These are phyloP conservation scores for Chaetomium sp. DNA, from an alignment of 2,329 filamentous ascomycete species.

Conservation along the genomic window DNA sequence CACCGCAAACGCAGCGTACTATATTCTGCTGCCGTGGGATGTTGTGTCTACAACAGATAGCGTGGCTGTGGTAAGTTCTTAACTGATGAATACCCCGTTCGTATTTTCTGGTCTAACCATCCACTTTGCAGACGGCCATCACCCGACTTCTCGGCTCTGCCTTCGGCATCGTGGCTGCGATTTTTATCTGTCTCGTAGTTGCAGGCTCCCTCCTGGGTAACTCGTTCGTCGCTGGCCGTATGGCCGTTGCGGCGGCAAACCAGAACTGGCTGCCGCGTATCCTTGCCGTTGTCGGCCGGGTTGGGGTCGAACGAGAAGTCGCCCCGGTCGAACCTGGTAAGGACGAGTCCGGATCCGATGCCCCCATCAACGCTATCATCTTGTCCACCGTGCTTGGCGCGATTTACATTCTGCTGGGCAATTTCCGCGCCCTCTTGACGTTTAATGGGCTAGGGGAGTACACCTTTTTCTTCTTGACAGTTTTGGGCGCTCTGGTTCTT, in stretches of 20 bases:
- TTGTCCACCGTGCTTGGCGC: slow-evolving; percentile 44
- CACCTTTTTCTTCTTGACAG: slow-evolving; percentile 58
- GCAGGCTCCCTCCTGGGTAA: slow-evolving; percentile 57
- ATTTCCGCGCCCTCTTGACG: slow-evolving; percentile 54
- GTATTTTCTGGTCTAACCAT: background rate
- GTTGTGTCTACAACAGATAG: slow-evolving; percentile 53
- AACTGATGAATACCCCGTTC: background rate
- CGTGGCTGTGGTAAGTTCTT: slow-evolving; percentile 50
- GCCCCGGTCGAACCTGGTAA: background rate
- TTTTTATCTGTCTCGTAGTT: slow-evolving; percentile 54
- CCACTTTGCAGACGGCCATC: slow-evolving; percentile 42
- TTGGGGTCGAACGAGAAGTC: slow-evolving; percentile 27
- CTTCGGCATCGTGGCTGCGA: slow-evolving; percentile 48
- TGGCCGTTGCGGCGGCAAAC: slow-evolving; percentile 53
- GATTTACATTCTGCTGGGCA: slow-evolving; percentile 54
- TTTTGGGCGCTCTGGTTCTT: slow-evolving; percentile 51
- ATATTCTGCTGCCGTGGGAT: slow-evolving; percentile 55
- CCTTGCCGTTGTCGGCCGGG: slow-evolving; percentile 39
- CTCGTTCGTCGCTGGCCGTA: slow-evolving; percentile 55
- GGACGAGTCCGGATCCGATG: slow-evolving; percentile 35
- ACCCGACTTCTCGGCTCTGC: slow-evolving; percentile 47
- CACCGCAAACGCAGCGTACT: slow-evolving; percentile 55
- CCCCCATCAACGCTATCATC: slow-evolving; percentile 48
- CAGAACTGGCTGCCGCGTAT: slow-evolving; percentile 43
- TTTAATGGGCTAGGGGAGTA: slow-evolving; percentile 56